Evolutionary conservation across 495 filamentous ascomycete genomes (phyloP).

Genomic region (Aspergillus haitiensis): DNA sequence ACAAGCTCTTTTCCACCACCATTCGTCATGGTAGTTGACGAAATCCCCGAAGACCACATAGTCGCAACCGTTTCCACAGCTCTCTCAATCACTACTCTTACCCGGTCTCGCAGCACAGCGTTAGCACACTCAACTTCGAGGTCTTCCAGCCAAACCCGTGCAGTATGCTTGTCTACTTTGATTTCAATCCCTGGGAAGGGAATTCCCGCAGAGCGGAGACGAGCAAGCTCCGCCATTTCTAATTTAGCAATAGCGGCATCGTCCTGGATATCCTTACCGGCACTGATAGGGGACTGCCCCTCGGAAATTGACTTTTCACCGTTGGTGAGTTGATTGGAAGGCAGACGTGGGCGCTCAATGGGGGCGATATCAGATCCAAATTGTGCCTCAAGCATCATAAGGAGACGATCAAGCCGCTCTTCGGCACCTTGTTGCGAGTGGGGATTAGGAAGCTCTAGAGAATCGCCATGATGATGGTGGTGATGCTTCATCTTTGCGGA

Average conservation of each 20-base stretch:
- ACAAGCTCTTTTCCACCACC: constrained; percentile 21
- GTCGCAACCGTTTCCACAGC: constrained; percentile 88
- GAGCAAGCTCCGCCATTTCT: constrained; percentile 59
- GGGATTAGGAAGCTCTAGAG: constrained; percentile 55
- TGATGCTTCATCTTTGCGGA: constrained; percentile 58
- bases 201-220: constrained; percentile 77
- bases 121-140: constrained; percentile 84
- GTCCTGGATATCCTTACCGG: constrained; percentile 36
- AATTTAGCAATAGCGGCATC: constrained; percentile 54
- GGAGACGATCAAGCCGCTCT: constrained; percentile 77
- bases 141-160: constrained; percentile 86
- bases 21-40: constrained; percentile 22
- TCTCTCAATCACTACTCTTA: constrained; percentile 85
- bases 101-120: constrained; percentile 70
- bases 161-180: constrained; percentile 82
- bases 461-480: constrained; percentile 50
- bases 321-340: constrained; percentile 37
- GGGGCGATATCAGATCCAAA: constrained; percentile 79
- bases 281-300: constrained; percentile 19
- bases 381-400: constrained; percentile 96
- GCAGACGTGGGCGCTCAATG: constrained; percentile 65
- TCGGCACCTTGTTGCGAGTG: constrained; percentile 68
- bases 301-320: constrained; percentile 32
- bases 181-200: constrained; percentile 87
- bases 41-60: constrained; percentile 54